Evolutionary conservation across 257 asterid species (phyloP), one percentile per base, ranked within the genome.

Genomic region (Solanum commersonii): DNA sequence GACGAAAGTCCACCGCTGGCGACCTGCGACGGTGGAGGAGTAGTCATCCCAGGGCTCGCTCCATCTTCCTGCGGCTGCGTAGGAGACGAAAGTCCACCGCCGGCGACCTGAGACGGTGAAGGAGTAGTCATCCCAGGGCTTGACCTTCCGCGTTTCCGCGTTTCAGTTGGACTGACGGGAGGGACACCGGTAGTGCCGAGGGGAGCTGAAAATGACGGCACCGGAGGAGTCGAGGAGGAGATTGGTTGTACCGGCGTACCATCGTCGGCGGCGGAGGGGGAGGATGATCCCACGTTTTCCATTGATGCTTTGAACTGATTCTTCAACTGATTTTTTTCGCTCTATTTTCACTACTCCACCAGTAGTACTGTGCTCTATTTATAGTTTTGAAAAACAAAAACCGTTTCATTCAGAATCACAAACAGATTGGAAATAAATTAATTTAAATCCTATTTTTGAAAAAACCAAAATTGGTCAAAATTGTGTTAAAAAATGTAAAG

Each of bases 91-190:
- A 49, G 22, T 15, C 60, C 60, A 15, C 60, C 22, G 60, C 22
- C 60, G 60, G 60, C 60, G 60, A 52, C 60, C 23, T 16, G 60
- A 52, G 60, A 52, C 60, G 22, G 9, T 16, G 60, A 52, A 52
- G 60, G 59, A 46, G 87, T 65, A 38, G 65, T 40, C 31, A 74
- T 37, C 31, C 70, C 73, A 37, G 68, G 46, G 60, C 42, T 49
- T 49, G 60, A 63, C 60, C 89, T 82, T 68, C 89, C 87, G 2
- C 89, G 44, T 85, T 68, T 82, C 18, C 86, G 29, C 79, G 87
- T 5, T 79, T 67, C 83, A 16, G 14, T 15, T 29, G 42, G 38
- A 37, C n/a, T 31, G 31, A 68, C 33, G 22, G 83, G 29, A 73
- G 83, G 31, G 6, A 44, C 83, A 14, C 31, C 87, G 37, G 74